Evolutionary conservation across 148 eudicot genomes (phyloP).

Genomic region (Spergularia marina): DNA sequence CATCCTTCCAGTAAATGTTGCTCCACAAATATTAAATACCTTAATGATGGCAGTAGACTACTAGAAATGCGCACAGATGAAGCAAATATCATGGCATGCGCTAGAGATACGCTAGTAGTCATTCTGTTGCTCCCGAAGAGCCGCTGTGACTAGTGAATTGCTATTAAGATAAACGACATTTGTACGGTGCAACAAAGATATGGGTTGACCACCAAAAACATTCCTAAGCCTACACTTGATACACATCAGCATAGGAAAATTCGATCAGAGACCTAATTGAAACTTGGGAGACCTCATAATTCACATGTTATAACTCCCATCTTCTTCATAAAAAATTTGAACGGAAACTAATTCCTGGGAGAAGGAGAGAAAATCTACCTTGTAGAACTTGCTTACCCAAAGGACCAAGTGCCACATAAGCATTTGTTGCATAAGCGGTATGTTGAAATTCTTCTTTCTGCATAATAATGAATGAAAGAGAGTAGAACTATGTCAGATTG

Average conservation of each 20-base stretch:
- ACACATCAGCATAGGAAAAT: background rate
- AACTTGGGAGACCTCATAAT: background rate
- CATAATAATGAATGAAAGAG: constrained; percentile 2
- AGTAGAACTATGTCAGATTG: constrained; percentile 1
- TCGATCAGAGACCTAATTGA: background rate
- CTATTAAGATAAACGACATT: background rate
- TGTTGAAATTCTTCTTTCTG: constrained; percentile 99
- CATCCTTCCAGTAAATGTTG: background rate
- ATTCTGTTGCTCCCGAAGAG: background rate
- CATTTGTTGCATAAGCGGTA: constrained; percentile 91
- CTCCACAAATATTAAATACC: background rate
- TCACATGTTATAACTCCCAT: background rate
- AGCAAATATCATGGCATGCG: background rate
- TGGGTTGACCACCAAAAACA: background rate
- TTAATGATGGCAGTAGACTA: too few relatives aligned
- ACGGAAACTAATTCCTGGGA: background rate
- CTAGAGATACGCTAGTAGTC: background rate
- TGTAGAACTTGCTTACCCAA: constrained; percentile 71
- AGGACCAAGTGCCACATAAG: constrained; percentile 74
- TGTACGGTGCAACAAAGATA: background rate
- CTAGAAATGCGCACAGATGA: too few relatives aligned
- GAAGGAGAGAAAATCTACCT: constrained; percentile 42
- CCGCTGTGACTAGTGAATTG: background rate
- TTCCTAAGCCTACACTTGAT: background rate
- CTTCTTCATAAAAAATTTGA: background rate